Base-by-base conservation (phyloP, 768 basidiomycete species). In the Termitomyces titanicus region DNA sequence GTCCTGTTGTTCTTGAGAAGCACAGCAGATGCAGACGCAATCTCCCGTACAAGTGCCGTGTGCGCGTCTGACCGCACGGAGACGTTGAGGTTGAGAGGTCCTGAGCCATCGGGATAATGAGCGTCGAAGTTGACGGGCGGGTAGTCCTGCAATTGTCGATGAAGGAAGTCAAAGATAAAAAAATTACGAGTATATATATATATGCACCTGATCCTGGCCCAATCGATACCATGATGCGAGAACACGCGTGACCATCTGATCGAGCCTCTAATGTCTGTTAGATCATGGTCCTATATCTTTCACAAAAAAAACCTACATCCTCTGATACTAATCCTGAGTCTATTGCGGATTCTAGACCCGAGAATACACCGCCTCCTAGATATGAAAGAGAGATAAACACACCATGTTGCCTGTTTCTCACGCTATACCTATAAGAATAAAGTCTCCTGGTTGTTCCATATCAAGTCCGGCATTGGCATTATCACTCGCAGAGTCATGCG, bases 1-100 rank as follows among this genome's bases (percentile, higher is more conserved):
- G 69, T 73, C 58, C 78, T 66, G 35, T 74, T 71, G 65, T 90
- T 90, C 71, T 89, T 89, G 12, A 89, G 74, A 33, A 91, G 66
- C 18, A 89, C 85, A 1, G 83, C 82, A 0, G 85, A 86, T 0
- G 80, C 82, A 0, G 81, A 77, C 5, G 81, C 89, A 29, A 92
- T 84, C 57, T 88, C 80, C 24, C 77, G 75, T 17, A 78, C 81
- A 17, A 89, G 69, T 3, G 78, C 73, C 0, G 77, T 80, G 60
- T 81, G 80, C 0, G 63, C 72, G 12, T 63, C 70, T 1, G 71
- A 74, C 27, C 78, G 72, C 4, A 79, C 78, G 18, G 73, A 71
- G 4, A 80, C 72, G 24, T 68, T 63, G 13, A 75, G 68, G 64
- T 80, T 81, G 31, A 67, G 66, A 11, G 74, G 34, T 1, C 78